phyloP scores from a whole-genome alignment of 345 rosid genomes.

The Populus tremula region DNA sequence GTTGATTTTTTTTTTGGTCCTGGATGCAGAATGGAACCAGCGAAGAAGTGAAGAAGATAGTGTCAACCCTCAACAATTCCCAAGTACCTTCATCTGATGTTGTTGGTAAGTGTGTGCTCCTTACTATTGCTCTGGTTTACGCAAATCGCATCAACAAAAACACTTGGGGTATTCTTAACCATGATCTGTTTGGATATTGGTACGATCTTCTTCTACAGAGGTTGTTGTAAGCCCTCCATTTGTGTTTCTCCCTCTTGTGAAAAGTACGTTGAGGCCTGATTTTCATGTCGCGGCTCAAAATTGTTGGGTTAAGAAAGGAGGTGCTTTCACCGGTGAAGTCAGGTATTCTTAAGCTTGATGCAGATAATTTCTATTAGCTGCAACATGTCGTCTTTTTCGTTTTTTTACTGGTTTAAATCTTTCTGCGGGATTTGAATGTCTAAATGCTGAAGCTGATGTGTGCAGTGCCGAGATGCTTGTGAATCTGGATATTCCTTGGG shows the following conservation, averaged over 20 bases:
- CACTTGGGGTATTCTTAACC: background rate
- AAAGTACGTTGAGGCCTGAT: conserved; percentile 57
- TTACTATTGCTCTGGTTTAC: background rate
- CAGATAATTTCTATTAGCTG: background rate
- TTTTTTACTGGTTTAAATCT: background rate
- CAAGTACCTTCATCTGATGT: conserved; percentile 72
- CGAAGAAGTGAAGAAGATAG: conserved; percentile 92
- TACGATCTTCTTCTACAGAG: conserved; percentile 39
- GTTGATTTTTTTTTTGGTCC: background rate
- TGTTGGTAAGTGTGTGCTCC: conserved; percentile 49
- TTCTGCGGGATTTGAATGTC: background rate
- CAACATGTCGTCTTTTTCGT: background rate
- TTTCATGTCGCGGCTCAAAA: conserved; percentile 89
- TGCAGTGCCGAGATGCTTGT: conserved; percentile 89
- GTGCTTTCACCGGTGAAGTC: conserved; percentile 94
- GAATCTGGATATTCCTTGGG: conserved; percentile 81
- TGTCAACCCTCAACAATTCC: conserved; percentile 55
- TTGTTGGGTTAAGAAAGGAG: conserved; percentile 95
- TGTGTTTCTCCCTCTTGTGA: conserved; percentile 72
- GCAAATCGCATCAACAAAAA: background rate
- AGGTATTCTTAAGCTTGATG: conserved; percentile 39
- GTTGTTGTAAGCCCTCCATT: conserved; percentile 89
- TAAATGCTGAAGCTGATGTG: background rate
- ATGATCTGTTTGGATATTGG: background rate
- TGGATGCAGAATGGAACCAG: conserved; percentile 71